A percentile compares a stretch with the other conserved stretches of the same genome.
Conservation (phyloP, 169 alveolate genomes). For the Plasmodium malariae region DNA sequence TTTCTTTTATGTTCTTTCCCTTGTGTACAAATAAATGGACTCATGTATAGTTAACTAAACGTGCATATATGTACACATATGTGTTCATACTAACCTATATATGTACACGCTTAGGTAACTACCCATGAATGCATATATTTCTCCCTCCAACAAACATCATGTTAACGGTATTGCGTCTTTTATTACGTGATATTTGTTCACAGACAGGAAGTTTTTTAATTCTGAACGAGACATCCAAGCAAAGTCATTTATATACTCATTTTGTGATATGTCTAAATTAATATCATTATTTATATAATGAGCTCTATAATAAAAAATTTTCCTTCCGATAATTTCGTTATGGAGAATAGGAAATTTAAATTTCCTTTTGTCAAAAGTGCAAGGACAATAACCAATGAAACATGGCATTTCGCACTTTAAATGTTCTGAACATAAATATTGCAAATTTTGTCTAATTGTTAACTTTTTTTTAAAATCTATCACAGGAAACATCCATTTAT, state of each 20-base stretch:
- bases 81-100: not conserved
- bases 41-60: not conserved
- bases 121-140: not conserved
- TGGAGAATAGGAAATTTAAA: slow-evolving; percentile 40
- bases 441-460: slow-evolving; percentile 79
- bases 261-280: slow-evolving; percentile 24
- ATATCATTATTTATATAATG: slow-evolving; percentile 75
- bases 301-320: slow-evolving; percentile 86
- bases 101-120: not conserved
- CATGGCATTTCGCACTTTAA: slow-evolving; percentile 77
- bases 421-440: slow-evolving; percentile 81
- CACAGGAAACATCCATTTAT: slow-evolving; percentile 83
- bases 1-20: no score
- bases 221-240: slow-evolving; percentile 86
- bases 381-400: slow-evolving; percentile 85
- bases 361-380: slow-evolving; percentile 75
- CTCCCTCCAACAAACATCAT: not conserved
- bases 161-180: slow-evolving; percentile 67
- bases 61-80: not conserved
- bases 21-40: no score
- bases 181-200: slow-evolving; percentile 36
- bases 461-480: slow-evolving; percentile 82
- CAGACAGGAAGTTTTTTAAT: slow-evolving; percentile 50
- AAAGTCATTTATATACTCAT: slow-evolving; percentile 78
- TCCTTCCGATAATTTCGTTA: slow-evolving; percentile 75